Base-by-base conservation (phyloP, 495 filamentous ascomycete genomes). In the Thermothielavioides terrestris region DNA sequence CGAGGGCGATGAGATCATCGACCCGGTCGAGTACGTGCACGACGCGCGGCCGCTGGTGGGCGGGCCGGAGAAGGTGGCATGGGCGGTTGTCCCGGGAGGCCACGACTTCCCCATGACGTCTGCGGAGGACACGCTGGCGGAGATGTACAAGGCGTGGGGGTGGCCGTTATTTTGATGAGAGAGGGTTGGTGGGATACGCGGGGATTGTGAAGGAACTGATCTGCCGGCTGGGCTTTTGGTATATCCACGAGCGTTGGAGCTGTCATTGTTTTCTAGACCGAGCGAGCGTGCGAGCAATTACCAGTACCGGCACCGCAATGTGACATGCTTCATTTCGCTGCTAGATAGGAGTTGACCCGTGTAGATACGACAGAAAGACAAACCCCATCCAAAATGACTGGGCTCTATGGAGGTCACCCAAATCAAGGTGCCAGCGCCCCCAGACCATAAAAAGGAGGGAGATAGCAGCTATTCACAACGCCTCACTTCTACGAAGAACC, bases 81-180 rank as follows among this genome's bases (percentile, higher is more conserved):
- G 71, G 66, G 63, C 56, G 17, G 49, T 70, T 9, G 62, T 80
- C 6, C 56, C 68, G 20, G 71, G 73, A 7, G 69, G 61, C 9
- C 77, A 79, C 54, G 76, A 76, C 23, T 79, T 79, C 37, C 74
- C 75, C 4, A 71, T 75, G 49, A 72, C 72, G 17, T 56, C 66
- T 36, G 42, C 55, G 4, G 39, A 52, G 8, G 62, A 72, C 31
- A 62, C 68, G 31, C 51, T 75, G 59, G 56, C 55, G 46, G 64
- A 56, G 17, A 63, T 78, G n/a, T 63, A 63, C 34, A 54, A 61
- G 26, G 68, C 68, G 35, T 77, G 72, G 68, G 58, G 53, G 21
- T 31, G 26, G 49, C 31, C 11, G 18, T 46, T 1, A 15, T 9
- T 11, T 7, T 12, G 35, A 32, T 26, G 4, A 5, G 4, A 18